phyloP scores from a whole-genome alignment of 495 filamentous ascomycete genomes.

The Talaromyces borbonicus region DNA sequence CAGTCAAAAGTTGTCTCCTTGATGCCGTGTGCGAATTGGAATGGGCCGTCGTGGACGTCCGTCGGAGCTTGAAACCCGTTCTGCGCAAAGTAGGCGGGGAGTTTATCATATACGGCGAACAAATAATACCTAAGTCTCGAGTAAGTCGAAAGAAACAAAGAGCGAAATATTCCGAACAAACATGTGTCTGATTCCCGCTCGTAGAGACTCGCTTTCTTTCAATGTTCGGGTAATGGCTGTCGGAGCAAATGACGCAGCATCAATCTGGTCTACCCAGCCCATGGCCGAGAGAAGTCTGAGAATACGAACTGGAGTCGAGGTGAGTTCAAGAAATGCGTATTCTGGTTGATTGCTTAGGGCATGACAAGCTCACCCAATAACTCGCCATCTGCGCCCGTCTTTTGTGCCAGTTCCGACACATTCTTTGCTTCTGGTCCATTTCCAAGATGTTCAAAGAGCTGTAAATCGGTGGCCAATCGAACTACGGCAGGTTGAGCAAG shows the following conservation, averaged over 20 bases:
- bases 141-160: slow-evolving; percentile 1
- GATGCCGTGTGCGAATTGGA: slow-evolving; percentile 28
- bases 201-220: slow-evolving; percentile 7
- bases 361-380: slow-evolving; percentile 8
- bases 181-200: slow-evolving; percentile 5
- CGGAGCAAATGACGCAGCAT: slow-evolving; percentile 8
- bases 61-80: slow-evolving; percentile 16
- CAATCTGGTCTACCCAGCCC: slow-evolving; percentile 11
- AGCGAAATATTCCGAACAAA: slow-evolving; percentile 4
- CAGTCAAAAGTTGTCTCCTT: slow-evolving; percentile 21
- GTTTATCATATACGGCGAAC: slow-evolving; percentile 2
- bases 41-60: slow-evolving; percentile 22
- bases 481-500: slow-evolving; percentile 12
- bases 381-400: slow-evolving; percentile 8
- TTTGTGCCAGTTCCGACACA: slow-evolving; percentile 6
- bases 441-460: slow-evolving; percentile 9
- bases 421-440: slow-evolving; percentile 9
- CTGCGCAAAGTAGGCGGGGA: slow-evolving; percentile 16
- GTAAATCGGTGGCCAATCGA: slow-evolving; percentile 11
- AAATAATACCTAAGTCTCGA: slow-evolving; percentile 3
- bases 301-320: slow-evolving; percentile 9
- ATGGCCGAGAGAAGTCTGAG: slow-evolving; percentile 8
- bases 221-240: slow-evolving; percentile 8
- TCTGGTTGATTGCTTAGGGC: background rate
- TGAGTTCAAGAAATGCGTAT: background rate